These are phyloP conservation scores for Ceratocystis ficicola DNA, from an alignment of 2,329 filamentous ascomycete genomes.

Conservation along the genomic window DNA sequence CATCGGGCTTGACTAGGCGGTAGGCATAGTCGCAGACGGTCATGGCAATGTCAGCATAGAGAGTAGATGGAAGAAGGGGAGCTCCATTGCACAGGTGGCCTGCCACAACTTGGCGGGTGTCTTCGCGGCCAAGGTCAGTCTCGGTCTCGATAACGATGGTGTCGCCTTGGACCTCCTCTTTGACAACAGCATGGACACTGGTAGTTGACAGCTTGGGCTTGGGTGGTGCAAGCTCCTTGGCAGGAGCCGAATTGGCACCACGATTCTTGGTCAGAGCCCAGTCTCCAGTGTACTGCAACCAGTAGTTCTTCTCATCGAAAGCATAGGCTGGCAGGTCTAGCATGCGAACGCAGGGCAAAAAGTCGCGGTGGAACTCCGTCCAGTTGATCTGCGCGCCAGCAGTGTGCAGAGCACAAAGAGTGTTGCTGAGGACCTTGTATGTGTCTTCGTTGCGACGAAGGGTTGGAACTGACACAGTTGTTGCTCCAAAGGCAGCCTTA, in stretches of 20 bases:
- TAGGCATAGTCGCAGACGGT: slow-evolving; percentile 52
- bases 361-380: slow-evolving; percentile 53
- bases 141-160: slow-evolving; percentile 44
- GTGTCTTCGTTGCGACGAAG: slow-evolving; percentile 52
- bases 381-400: slow-evolving; percentile 55
- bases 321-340: slow-evolving; percentile 55
- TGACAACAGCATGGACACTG: slow-evolving; percentile 51
- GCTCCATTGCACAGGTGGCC: slow-evolving; percentile 58
- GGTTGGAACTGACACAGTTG: slow-evolving; percentile 43
- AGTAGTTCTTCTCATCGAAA: slow-evolving; percentile 63
- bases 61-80: slow-evolving; percentile 50
- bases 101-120: slow-evolving; percentile 46
- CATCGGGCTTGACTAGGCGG: slow-evolving; percentile 47
- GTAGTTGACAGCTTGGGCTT: slow-evolving; percentile 51
- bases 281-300: slow-evolving; percentile 52
- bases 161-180: slow-evolving; percentile 50
- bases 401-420: slow-evolving; percentile 45
- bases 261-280: slow-evolving; percentile 62
- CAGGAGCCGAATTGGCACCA: slow-evolving; percentile 31
- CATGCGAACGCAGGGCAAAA: slow-evolving; percentile 34
- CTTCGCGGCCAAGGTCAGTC: slow-evolving; percentile 52
- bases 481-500: slow-evolving; percentile 45
- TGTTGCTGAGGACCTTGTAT: slow-evolving; percentile 51
- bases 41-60: slow-evolving; percentile 50
- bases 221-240: slow-evolving; percentile 30